A percentile compares a stretch with the other conserved stretches of the same genome.
Conservation (phyloP, 805 yeast genomes). For the Candida dendrica region DNA sequence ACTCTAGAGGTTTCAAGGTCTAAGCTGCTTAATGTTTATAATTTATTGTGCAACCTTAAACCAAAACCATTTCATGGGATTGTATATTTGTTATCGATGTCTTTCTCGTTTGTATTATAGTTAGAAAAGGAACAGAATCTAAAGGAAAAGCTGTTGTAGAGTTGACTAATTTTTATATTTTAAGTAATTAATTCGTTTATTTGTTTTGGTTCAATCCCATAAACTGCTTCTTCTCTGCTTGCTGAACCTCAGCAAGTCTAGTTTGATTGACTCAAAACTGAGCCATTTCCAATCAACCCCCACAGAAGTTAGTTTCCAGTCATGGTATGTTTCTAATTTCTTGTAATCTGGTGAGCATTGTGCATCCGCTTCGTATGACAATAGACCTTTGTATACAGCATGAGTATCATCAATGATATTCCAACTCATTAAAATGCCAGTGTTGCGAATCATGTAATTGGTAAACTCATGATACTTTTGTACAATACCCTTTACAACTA, state of each 20-base stretch:
- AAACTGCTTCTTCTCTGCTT: not conserved
- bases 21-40: conserved; percentile 35
- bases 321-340: not conserved
- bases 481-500: not conserved
- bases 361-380: not conserved
- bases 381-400: not conserved
- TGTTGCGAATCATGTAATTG: not conserved
- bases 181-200: too few relatives aligned
- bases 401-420: not conserved
- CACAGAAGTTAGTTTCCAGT: not conserved
- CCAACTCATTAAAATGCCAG: not conserved
- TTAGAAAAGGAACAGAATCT: too few relatives aligned
- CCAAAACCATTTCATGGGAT: not conserved
- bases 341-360: not conserved
- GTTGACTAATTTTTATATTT: too few relatives aligned
- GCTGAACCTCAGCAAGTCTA: not conserved
- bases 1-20: conserved; percentile 99
- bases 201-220: not conserved
- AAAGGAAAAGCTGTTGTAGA: not conserved
- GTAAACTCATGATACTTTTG: not conserved
- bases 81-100: not conserved
- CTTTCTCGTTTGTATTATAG: not conserved
- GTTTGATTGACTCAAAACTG: not conserved
- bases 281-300: not conserved
- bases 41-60: not conserved